Evolutionary conservation across 2,329 filamentous ascomycete species (phyloP), one percentile per base, ranked within the genome.

Genomic region (Botrytis tulipae): DNA sequence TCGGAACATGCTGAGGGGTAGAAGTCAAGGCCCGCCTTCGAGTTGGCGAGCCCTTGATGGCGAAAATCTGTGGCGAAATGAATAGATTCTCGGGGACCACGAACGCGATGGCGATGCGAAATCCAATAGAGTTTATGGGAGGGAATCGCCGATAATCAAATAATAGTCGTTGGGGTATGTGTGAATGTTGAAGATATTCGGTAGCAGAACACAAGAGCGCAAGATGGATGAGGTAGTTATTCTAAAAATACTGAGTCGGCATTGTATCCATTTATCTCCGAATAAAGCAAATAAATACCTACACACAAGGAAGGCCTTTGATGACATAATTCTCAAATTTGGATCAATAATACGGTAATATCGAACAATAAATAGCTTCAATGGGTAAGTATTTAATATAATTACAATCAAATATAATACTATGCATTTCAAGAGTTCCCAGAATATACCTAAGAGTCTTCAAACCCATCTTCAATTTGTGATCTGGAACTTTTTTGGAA

Each of bases 21-120:
- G 51, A 68, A 29, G 62, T 73, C 74, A 77, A 78, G 78, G 78
- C 79, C 74, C 76, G 78, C 79, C 78, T 72, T 65, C n/a, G 66
- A 74, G 73, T 70, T 76, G 76, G 77, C 77, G 75, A 77, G 78
- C 78, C 77, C 74, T 74, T 74, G 42, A 66, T 69, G 22, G 62
- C 40, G 35, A 72, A 44, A 48, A 46, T 42, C 25, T 57, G 65
- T 67, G 62, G 62, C 37, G 48, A 42, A 54, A 10, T 32, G 20
- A 54, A 42, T 57, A 29, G 48, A 65, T 42, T 37, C 18, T 67
- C 37, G 22, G 10, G 44, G 37, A 18, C 48, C 44, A 20, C 22
- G 46, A 32, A 57, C 57, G 46, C 61, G 61, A 51, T 54, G 32
- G 32, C 25, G 61, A 59, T 72, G n/a, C n/a, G 14, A n/a, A 7